A percentile compares a stretch with the other conserved stretches of the same genome.
These are phyloP conservation scores for Panaeolus cyanescens DNA, from an alignment of 768 basidiomycete species.

Conservation along the genomic window DNA sequence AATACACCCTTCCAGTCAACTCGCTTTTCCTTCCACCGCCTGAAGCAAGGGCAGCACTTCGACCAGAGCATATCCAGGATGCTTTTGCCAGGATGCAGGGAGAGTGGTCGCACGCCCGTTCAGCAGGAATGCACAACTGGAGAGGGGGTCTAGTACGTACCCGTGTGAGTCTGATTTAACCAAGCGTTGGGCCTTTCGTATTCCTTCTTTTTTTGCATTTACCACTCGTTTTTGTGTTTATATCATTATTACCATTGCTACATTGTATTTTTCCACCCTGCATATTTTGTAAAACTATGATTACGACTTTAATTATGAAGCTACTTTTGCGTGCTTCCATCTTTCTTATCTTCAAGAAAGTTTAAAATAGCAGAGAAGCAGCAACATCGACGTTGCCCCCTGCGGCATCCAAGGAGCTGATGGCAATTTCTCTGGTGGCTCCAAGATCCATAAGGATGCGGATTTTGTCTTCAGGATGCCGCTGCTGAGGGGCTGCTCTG, in stretches of 20 bases:
- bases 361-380: conserved; percentile 80
- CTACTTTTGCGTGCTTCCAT: conserved; percentile 1
- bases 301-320: not conserved
- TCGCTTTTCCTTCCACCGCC: conserved; percentile 82
- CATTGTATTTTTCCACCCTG: not conserved
- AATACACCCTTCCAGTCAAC: conserved; percentile 66
- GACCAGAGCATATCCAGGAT: conserved; percentile 87
- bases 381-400: conserved; percentile 89
- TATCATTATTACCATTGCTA: conserved; percentile 19
- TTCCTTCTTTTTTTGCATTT: conserved; percentile 8
- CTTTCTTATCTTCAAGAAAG: not conserved
- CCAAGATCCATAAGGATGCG: conserved; percentile 75
- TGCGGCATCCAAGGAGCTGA: conserved; percentile 73
- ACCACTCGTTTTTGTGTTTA: conserved; percentile 17
- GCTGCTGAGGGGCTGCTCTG: conserved; percentile 13
- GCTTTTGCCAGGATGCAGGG: conserved; percentile 90
- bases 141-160: conserved; percentile 83
- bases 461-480: conserved; percentile 64
- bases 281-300: not conserved
- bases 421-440: conserved; percentile 73
- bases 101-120: conserved; percentile 78
- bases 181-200: not conserved
- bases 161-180: conserved; percentile 74
- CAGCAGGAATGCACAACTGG: conserved; percentile 90
- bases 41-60: conserved; percentile 75